Evolutionary conservation across 139 green algal species (phyloP).

Genomic region (Bryopsis sp.): DNA sequence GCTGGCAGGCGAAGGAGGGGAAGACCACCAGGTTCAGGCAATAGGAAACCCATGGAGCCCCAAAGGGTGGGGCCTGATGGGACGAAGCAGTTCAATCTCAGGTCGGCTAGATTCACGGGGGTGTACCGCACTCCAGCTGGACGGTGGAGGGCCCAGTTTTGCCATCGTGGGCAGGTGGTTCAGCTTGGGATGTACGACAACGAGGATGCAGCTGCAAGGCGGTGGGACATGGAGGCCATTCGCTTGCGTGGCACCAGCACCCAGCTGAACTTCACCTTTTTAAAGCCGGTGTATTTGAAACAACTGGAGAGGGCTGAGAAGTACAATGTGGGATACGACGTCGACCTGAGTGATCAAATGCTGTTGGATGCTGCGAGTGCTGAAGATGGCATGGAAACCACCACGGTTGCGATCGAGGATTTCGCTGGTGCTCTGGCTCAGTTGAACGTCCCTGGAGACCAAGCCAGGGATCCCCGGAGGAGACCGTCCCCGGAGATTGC

Average conservation of each 20-base stretch:
- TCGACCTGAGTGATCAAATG: no score
- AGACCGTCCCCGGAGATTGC: no score
- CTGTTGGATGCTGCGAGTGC: no score
- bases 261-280: constrained; percentile 26
- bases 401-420: no score
- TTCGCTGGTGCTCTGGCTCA: no score
- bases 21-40: constrained; percentile 24
- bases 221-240: constrained; percentile 27
- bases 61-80: constrained; percentile 22
- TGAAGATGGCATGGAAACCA: no score
- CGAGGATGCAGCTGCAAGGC: constrained; percentile 21
- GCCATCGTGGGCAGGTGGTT: constrained; percentile 25
- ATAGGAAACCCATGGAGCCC: constrained; percentile 26
- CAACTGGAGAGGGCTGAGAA: no score
- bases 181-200: constrained; percentile 35
- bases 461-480: no score
- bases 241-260: constrained; percentile 1
- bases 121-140: constrained; percentile 27
- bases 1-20: constrained; percentile 6
- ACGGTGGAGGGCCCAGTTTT: constrained; percentile 30
- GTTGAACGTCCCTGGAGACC: no score
- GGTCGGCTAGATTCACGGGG: constrained; percentile 24
- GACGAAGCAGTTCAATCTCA: constrained; percentile 22
- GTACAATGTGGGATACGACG: no score
- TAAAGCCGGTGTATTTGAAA: constrained; percentile 15